Conservation (phyloP, 169 alveolate genomes). For the Cryptosporidium bovis region DNA sequence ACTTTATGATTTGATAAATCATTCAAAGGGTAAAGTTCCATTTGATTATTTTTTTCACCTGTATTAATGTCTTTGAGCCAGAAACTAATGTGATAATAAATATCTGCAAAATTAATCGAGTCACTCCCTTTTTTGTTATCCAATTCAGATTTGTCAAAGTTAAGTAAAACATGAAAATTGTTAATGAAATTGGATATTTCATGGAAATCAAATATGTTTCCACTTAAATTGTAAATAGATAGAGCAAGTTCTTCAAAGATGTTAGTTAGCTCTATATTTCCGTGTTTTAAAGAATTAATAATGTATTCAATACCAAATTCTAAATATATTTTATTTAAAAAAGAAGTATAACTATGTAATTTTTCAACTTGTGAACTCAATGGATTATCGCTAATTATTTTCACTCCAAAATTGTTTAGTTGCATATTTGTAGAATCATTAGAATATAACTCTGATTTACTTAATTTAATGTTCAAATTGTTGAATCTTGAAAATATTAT, state of each 20-base stretch:
- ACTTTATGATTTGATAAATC: too few species aligned
- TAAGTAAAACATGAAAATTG: background rate
- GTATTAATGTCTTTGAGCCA: too few species aligned
- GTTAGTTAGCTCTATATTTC: background rate
- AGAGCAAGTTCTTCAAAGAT: slow-evolving; percentile 15
- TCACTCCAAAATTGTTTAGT: background rate
- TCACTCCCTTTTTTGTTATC: too few species aligned
- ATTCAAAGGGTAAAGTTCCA: too few species aligned
- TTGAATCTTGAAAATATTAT: slow-evolving; percentile 1
- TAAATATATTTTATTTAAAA: slow-evolving; percentile 10
- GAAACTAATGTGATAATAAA: too few species aligned
- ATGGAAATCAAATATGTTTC: slow-evolving; percentile 7
- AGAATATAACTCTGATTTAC: background rate
- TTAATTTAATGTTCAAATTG: background rate
- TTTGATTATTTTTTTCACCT: too few species aligned
- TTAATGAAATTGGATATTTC: slow-evolving; percentile 17
- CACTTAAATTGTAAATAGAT: slow-evolving; percentile 9
- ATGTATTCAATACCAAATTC: background rate
- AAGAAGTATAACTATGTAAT: background rate
- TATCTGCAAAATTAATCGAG: too few species aligned
- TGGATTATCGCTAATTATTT: background rate
- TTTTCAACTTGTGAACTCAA: background rate
- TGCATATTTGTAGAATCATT: background rate
- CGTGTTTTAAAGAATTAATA: background rate
- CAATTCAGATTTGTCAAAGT: too few species aligned